A percentile compares a stretch with the other conserved stretches of the same genome.
Evolutionary conservation across 495 filamentous ascomycete genomes (phyloP).

Genomic region (Aspergillus funiculosus): DNA sequence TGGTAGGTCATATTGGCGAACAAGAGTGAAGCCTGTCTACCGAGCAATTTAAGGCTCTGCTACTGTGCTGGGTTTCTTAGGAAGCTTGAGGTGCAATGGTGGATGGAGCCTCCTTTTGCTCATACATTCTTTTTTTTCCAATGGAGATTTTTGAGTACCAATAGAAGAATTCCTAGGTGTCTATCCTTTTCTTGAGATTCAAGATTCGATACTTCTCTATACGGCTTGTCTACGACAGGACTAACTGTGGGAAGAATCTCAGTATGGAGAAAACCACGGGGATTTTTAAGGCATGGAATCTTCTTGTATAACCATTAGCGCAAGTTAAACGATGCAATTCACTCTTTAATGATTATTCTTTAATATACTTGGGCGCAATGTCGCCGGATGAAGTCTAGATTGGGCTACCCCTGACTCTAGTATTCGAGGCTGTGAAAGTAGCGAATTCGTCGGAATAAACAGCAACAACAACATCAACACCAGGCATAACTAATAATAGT

Average conservation of each 20-base stretch:
- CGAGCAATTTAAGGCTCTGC: slow-evolving; percentile 27
- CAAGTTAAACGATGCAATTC: too few species aligned
- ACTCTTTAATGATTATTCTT: too few species aligned
- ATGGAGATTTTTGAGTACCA: neutral
- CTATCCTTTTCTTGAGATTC: too few species aligned
- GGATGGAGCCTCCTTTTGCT: slow-evolving; percentile 39
- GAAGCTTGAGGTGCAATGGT: slow-evolving; percentile 31
- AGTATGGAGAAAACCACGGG: too few species aligned
- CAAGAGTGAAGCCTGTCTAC: slow-evolving; percentile 31
- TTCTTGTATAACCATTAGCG: too few species aligned
- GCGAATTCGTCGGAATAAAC: neutral
- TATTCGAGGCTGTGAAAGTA: neutral
- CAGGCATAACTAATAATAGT: too few species aligned
- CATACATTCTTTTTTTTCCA: slow-evolving; percentile 26
- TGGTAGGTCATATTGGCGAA: slow-evolving; percentile 53
- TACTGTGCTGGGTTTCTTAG: slow-evolving; percentile 26
- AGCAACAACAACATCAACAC: too few species aligned
- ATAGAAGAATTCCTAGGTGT: too few species aligned
- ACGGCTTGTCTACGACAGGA: too few species aligned
- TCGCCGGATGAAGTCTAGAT: neutral
- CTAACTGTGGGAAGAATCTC: too few species aligned
- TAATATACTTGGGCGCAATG: neutral
- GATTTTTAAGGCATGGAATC: too few species aligned
- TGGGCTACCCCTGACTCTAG: neutral
- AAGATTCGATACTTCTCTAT: too few species aligned